These are phyloP conservation scores for Neonectria magnoliae DNA, from an alignment of 2,329 filamentous ascomycete genomes.

Conservation along the genomic window DNA sequence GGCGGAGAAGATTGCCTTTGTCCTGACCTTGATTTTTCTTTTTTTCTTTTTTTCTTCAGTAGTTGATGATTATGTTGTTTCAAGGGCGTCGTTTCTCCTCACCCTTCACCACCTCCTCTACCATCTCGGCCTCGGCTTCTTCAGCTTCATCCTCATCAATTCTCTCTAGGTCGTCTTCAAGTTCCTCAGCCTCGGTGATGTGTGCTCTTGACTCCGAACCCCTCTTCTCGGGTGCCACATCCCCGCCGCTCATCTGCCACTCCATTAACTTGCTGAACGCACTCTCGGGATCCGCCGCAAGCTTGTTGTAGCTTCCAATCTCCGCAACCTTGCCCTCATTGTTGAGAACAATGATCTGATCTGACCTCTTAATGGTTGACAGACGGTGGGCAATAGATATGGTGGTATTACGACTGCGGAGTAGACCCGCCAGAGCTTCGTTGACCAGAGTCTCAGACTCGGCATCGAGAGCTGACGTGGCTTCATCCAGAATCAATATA, in stretches of 20 bases:
- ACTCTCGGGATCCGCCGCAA: constrained; percentile 78
- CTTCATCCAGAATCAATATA: constrained; percentile 95
- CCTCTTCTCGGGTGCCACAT: constrained; percentile 60
- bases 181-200: constrained; percentile 63
- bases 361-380: constrained; percentile 95
- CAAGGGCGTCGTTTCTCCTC: constrained; percentile 34
- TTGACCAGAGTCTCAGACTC: constrained; percentile 98
- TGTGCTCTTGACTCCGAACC: constrained; percentile 48
- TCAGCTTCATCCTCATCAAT: constrained; percentile 48
- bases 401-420: constrained; percentile 90
- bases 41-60: constrained; percentile 1
- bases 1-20: not conserved
- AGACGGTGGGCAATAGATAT: constrained; percentile 97
- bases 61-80: constrained; percentile 15
- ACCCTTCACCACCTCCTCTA: constrained; percentile 21
- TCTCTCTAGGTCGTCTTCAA: constrained; percentile 60
- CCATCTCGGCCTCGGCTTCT: constrained; percentile 44
- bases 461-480: constrained; percentile 93
- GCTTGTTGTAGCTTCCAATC: constrained; percentile 82
- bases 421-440: constrained; percentile 81
- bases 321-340: constrained; percentile 90
- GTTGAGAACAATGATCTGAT: constrained; percentile 91
- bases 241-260: constrained; percentile 94
- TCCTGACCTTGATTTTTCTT: not conserved
- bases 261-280: constrained; percentile 98